These are phyloP conservation scores for Lyophyllum atratum DNA, from an alignment of 768 basidiomycete species.

Conservation along the genomic window DNA sequence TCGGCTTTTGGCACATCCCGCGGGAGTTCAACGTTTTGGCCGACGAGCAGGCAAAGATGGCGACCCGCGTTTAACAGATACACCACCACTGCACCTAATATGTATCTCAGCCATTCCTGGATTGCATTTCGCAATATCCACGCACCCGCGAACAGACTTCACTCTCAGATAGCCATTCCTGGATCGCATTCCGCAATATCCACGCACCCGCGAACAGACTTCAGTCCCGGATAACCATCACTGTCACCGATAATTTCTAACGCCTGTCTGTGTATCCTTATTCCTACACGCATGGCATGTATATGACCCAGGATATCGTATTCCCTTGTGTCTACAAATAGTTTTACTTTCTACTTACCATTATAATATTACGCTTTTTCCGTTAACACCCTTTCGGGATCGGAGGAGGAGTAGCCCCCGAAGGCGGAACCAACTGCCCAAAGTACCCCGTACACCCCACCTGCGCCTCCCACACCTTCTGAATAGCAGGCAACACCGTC, in stretches of 20 bases:
- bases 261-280: not conserved
- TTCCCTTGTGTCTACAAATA: not conserved
- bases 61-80: not conserved
- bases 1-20: slow-evolving; percentile 2
- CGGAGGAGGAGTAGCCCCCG: not conserved
- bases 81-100: not conserved
- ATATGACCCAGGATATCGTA: not conserved
- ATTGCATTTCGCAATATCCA: too few species aligned
- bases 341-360: not conserved
- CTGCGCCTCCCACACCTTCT: slow-evolving; percentile 23
- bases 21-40: not conserved
- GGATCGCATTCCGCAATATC: too few species aligned
- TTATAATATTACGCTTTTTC: not conserved
- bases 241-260: not conserved
- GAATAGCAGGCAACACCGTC: slow-evolving; percentile 23
- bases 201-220: not conserved
- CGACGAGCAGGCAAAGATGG: not conserved
- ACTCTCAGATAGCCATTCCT: too few species aligned
- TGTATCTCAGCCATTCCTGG: too few species aligned
- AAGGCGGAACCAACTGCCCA: slow-evolving; percentile 17
- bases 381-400: slow-evolving; percentile 11
- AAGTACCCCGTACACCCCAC: slow-evolving; percentile 26
- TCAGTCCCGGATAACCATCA: not conserved
- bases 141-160: too few species aligned
- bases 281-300: not conserved